Conservation (phyloP, 1,284 basidiomycete species). For the Anthracocystis walkeri region DNA sequence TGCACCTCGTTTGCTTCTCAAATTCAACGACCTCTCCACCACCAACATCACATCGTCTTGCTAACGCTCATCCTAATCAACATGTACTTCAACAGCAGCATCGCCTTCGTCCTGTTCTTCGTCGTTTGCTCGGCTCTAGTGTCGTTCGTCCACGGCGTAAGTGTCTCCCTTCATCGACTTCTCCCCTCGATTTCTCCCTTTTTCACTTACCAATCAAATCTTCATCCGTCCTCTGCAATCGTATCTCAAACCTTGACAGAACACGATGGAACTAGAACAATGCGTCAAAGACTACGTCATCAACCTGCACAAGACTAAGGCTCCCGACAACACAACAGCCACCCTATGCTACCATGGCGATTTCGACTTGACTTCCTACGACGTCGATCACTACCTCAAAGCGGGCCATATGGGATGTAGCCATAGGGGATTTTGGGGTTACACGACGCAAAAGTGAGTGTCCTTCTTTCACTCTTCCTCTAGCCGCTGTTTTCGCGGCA, state of each 20-base stretch:
- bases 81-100: neutral
- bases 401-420: neutral
- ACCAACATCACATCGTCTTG: neutral
- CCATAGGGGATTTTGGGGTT: neutral
- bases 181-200: no score
- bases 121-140: neutral
- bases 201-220: no score
- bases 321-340: neutral
- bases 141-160: neutral
- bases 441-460: no score
- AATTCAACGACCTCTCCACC: neutral
- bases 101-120: neutral
- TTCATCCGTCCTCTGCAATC: no score
- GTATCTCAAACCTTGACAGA: no score
- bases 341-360: neutral
- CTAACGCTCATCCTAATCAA: neutral
- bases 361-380: neutral
- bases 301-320: neutral
- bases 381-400: slow-evolving; percentile 1
- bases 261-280: neutral
- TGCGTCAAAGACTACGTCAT: neutral
- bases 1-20: no score
- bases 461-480: no score
- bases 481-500: no score
- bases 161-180: neutral